Conservation (phyloP, 2,329 filamentous ascomycete species). For the Coniochaeta ligniaria region DNA sequence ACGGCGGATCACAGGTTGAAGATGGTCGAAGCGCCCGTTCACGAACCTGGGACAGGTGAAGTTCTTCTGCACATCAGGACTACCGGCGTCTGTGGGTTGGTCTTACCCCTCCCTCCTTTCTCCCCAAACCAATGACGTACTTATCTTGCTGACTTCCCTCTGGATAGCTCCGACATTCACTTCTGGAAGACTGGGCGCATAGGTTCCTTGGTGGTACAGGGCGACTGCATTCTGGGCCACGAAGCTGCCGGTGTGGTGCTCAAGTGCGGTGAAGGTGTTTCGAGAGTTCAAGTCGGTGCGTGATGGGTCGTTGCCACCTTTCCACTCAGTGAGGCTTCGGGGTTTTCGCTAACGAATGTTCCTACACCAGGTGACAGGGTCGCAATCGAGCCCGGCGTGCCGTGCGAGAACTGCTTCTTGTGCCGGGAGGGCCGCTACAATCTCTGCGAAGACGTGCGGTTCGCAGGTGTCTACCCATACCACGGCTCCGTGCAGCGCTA, state of each 20-base stretch:
- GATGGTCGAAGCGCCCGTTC: conserved; percentile 46
- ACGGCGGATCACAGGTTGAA: conserved; percentile 55
- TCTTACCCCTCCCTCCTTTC: too few species aligned
- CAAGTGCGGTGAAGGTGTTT: conserved; percentile 47
- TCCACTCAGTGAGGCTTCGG: too few species aligned
- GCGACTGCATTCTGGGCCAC: conserved; percentile 59
- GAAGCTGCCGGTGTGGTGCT: conserved; percentile 57
- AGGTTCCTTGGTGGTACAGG: conserved; percentile 53
- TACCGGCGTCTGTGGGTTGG: conserved; percentile 57
- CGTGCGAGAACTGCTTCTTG: conserved; percentile 53
- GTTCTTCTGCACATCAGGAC: conserved; percentile 55
- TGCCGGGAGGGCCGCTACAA: conserved; percentile 56
- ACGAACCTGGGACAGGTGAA: conserved; percentile 33
- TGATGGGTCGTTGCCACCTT: too few species aligned
- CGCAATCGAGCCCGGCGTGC: conserved; percentile 59
- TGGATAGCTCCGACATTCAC: conserved; percentile 64
- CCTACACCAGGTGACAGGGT: conserved; percentile 49
- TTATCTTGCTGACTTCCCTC: too few species aligned
- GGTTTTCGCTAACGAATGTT: conserved; percentile 31
- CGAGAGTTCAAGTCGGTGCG: conserved; percentile 29
- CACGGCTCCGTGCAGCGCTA: conserved; percentile 54
- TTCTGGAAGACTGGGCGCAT: conserved; percentile 61
- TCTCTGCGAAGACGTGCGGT: conserved; percentile 54
- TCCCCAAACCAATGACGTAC: too few species aligned
- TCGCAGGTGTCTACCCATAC: conserved; percentile 55